Percentiles rank a stretch among this genome's conserved stretches.
Evolutionary conservation across 768 basidiomycete genomes (phyloP).

Genomic region (Boletus sp.): DNA sequence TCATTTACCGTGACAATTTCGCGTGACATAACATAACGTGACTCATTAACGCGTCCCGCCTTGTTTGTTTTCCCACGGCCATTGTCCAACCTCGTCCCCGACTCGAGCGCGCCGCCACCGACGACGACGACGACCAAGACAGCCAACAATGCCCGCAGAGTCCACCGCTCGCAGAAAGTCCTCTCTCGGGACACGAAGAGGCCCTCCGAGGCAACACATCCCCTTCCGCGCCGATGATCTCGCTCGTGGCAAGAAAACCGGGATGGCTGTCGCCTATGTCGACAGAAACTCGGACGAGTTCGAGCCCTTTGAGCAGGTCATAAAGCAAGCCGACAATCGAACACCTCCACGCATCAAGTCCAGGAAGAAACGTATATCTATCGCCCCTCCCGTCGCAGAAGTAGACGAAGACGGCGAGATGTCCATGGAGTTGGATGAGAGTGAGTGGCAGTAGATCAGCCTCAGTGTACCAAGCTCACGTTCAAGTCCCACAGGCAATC

Average conservation of each 20-base stretch:
- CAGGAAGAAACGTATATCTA: slow-evolving; percentile 48
- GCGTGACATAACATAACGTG: slow-evolving; percentile 28
- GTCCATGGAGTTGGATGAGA: slow-evolving; percentile 77
- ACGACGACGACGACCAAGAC: no score
- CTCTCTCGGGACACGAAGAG: slow-evolving; percentile 49
- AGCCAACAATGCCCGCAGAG: slow-evolving; percentile 27
- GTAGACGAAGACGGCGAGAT: slow-evolving; percentile 62
- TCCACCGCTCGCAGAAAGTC: slow-evolving; percentile 31
- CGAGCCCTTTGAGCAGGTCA: slow-evolving; percentile 75
- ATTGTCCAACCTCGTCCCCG: no score
- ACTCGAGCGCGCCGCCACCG: no score
- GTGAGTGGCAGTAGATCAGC: slow-evolving; percentile 39
- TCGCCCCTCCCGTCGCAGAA: slow-evolving; percentile 36
- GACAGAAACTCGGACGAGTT: slow-evolving; percentile 79
- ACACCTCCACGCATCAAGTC: slow-evolving; percentile 57
- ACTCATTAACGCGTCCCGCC: slow-evolving; percentile 22
- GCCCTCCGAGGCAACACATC: slow-evolving; percentile 63
- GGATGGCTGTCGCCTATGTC: slow-evolving; percentile 64
- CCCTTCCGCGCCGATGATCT: slow-evolving; percentile 79
- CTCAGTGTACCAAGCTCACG: slow-evolving; percentile 2
- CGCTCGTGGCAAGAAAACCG: slow-evolving; percentile 78
- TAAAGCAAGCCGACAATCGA: slow-evolving; percentile 67
- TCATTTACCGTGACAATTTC: slow-evolving; percentile 10
- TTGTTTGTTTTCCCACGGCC: slow-evolving; percentile 30
- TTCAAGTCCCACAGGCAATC: slow-evolving; percentile 22